phyloP scores from a whole-genome alignment of 371 early-diverging fungal genomes.

The Apophysomyces ossiformis region DNA sequence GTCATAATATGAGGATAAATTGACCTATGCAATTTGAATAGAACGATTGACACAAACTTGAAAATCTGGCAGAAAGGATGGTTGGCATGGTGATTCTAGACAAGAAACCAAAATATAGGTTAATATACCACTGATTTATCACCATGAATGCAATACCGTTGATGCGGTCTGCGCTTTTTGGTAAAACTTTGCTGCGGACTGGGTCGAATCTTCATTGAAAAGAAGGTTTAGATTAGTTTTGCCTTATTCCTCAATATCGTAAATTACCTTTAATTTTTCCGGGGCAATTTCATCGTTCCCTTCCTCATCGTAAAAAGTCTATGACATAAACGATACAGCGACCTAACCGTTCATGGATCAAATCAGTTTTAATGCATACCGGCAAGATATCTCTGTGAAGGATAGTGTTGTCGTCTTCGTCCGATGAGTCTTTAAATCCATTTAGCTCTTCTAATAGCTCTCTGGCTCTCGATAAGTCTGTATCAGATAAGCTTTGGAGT shows the following conservation, averaged over 20 bases:
- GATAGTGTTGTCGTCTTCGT: not conserved
- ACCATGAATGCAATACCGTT: not conserved
- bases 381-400: not conserved
- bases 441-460: not conserved
- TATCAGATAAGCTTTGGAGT: not conserved
- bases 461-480: not conserved
- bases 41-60: not conserved
- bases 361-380: not conserved
- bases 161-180: not conserved
- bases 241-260: no score
- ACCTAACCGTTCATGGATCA: not conserved
- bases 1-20: not conserved
- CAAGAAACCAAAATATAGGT: not conserved
- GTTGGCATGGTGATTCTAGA: not conserved
- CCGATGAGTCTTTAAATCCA: not conserved
- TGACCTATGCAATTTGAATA: not conserved
- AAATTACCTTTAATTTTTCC: no score
- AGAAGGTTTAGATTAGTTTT: no score
- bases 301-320: no score
- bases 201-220: no score
- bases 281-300: no score
- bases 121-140: not conserved
- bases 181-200: no score
- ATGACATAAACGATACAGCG: not conserved
- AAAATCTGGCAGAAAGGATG: conserved; percentile 1